Percentiles rank a stretch among this genome's conserved stretches.
Evolutionary conservation across 1,284 basidiomycete genomes (phyloP).

Genomic region (Rhodotorula sp.): DNA sequence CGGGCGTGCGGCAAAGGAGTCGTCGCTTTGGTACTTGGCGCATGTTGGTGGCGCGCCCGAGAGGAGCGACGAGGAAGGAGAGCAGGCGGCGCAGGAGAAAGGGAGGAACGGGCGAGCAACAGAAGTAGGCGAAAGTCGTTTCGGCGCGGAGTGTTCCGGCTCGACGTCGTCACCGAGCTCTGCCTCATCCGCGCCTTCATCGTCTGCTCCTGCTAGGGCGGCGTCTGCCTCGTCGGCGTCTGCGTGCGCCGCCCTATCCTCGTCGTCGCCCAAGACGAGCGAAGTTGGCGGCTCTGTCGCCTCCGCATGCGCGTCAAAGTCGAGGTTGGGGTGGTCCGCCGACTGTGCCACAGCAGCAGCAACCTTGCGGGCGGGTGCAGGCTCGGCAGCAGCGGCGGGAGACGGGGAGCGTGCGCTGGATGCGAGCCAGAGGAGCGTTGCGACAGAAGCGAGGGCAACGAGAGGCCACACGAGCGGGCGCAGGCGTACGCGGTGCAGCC

Average conservation of each 20-base stretch:
- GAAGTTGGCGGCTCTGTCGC: neutral
- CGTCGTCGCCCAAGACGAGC: neutral
- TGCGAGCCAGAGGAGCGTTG: neutral
- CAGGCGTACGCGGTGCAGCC: too few species aligned
- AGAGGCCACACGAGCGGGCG: neutral
- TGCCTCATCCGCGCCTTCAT: neutral
- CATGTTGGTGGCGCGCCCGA: neutral
- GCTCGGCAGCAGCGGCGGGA: neutral
- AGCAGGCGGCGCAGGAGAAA: constrained; percentile 17
- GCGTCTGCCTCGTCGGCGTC: neutral
- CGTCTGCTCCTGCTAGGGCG: neutral
- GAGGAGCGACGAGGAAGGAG: neutral
- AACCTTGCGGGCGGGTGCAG: neutral
- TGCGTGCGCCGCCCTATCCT: neutral
- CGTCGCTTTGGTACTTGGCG: constrained; percentile 9
- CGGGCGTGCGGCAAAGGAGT: neutral
- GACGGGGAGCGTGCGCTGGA: neutral
- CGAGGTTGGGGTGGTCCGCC: constrained; percentile 16
- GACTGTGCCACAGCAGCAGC: too few species aligned
- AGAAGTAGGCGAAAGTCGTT: neutral
- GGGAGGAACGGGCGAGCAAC: constrained; percentile 26
- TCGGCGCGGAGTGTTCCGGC: neutral
- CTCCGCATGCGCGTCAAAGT: constrained; percentile 23
- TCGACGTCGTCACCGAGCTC: neutral
- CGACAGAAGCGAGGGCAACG: neutral